A percentile compares a stretch with the other conserved stretches of the same genome.
phyloP scores from a whole-genome alignment of 345 rosid species.

The Geranium brycei region DNA sequence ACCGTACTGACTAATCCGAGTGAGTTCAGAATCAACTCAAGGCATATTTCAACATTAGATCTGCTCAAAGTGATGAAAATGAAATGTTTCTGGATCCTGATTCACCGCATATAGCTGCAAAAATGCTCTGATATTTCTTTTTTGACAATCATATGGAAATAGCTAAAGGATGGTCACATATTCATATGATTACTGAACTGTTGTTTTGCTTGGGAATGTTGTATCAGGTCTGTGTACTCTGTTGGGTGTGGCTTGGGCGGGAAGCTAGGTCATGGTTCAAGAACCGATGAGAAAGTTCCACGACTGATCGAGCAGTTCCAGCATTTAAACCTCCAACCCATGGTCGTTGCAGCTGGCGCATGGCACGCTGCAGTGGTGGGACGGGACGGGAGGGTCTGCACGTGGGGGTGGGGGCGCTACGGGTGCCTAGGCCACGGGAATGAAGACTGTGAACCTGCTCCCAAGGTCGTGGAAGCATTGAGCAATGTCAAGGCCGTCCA shows the following conservation, averaged over 20 bases:
- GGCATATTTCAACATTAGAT: too few species aligned
- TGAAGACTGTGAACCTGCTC: constrained; percentile 68
- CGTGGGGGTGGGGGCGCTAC: constrained; percentile 97
- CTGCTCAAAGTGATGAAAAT: too few species aligned
- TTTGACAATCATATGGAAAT: too few species aligned
- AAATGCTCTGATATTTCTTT: too few species aligned
- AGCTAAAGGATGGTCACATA: too few species aligned
- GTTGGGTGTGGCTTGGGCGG: constrained; percentile 98
- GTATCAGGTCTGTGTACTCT: constrained; percentile 82
- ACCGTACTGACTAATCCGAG: too few species aligned
- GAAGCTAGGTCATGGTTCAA: constrained; percentile 85
- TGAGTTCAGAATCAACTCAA: too few species aligned
- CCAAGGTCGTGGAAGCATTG: constrained; percentile 73
- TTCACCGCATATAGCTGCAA: too few species aligned
- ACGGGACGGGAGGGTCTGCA: constrained; percentile 79
- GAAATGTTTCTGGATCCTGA: too few species aligned
- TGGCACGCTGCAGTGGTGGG: constrained; percentile 99
- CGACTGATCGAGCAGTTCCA: constrained; percentile 71
- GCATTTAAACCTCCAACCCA: constrained; percentile 61
- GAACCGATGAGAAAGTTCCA: constrained; percentile 69
- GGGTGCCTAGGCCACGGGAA: constrained; percentile 96
- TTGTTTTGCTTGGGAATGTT: constrained; percentile 6
- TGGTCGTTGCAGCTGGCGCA: constrained; percentile 85
- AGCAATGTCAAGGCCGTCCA: constrained; percentile 62
- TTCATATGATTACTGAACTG: neutral